Conservation (phyloP, 768 basidiomycete genomes). For the Phylloporus scabripes region DNA sequence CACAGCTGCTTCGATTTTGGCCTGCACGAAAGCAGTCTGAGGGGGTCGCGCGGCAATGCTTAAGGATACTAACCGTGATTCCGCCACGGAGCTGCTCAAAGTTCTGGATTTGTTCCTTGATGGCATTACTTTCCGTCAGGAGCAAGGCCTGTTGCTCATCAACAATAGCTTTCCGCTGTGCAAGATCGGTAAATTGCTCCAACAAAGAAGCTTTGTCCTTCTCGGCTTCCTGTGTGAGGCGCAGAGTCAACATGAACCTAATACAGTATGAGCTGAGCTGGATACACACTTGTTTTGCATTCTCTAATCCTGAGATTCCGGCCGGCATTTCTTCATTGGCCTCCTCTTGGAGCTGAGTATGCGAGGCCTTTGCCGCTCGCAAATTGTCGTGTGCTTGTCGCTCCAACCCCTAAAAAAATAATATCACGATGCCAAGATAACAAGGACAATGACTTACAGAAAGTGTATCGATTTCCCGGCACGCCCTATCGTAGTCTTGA, state of each 20-base stretch:
- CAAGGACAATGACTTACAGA: slow-evolving; percentile 26
- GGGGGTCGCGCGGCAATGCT: not conserved
- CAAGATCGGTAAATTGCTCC: slow-evolving; percentile 46
- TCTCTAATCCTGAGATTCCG: slow-evolving; percentile 52
- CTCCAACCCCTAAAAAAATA: slow-evolving; percentile 15
- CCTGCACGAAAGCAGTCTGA: slow-evolving; percentile 31
- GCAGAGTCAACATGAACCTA: slow-evolving; percentile 2
- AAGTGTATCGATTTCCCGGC: slow-evolving; percentile 29
- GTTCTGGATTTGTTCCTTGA: slow-evolving; percentile 48
- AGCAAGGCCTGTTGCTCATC: slow-evolving; percentile 43
- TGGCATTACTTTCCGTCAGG: slow-evolving; percentile 37
- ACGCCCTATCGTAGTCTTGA: slow-evolving; percentile 26
- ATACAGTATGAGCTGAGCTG: not conserved
- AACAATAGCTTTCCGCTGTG: slow-evolving; percentile 40
- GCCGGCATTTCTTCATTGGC: slow-evolving; percentile 66
- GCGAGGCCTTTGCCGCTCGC: slow-evolving; percentile 31
- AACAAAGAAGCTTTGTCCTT: slow-evolving; percentile 44
- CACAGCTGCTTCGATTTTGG: slow-evolving; percentile 45
- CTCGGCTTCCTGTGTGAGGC: slow-evolving; percentile 44
- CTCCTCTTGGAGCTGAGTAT: slow-evolving; percentile 48
- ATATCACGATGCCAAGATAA: not conserved
- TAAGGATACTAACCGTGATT: slow-evolving; percentile 38
- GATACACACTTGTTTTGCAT: slow-evolving; percentile 45
- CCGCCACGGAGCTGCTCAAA: slow-evolving; percentile 41
- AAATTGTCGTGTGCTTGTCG: slow-evolving; percentile 20